Percentiles rank a stretch among this genome's conserved stretches.
These are phyloP conservation scores for Neurospora sp. DNA, from an alignment of 495 filamentous ascomycete genomes.

Conservation along the genomic window DNA sequence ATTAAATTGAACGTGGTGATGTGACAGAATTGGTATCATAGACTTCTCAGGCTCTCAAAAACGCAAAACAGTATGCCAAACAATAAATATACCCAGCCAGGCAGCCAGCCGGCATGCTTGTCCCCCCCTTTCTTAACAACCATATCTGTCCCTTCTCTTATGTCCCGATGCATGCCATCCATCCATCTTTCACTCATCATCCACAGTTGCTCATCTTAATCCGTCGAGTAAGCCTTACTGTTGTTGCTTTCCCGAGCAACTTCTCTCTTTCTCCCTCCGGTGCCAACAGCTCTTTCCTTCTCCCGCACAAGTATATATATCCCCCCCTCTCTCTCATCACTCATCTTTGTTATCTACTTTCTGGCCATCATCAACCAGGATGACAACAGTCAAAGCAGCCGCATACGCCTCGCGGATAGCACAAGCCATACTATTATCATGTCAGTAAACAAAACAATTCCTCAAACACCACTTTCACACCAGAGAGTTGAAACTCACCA, in stretches of 20 bases:
- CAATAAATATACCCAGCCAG: neutral
- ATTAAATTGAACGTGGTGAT: neutral
- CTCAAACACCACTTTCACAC: neutral
- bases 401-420: conserved; percentile 63
- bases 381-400: conserved; percentile 57
- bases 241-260: neutral
- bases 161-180: neutral
- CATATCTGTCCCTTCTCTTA: neutral
- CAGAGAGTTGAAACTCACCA: conserved; percentile 35
- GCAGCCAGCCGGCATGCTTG: neutral
- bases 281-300: neutral
- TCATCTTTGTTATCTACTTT: conserved; percentile 12
- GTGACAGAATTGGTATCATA: neutral
- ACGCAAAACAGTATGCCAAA: neutral
- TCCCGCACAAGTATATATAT: neutral
- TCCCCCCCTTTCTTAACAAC: neutral
- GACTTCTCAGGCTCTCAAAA: neutral
- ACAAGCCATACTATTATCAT: conserved; percentile 45
- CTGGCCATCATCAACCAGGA: conserved; percentile 38
- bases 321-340: neutral
- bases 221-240: neutral
- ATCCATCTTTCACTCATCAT: neutral
- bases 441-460: conserved; percentile 2
- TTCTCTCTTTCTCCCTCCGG: neutral
- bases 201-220: neutral